Base-by-base conservation (phyloP, 2,329 filamentous ascomycete genomes). In the Neonectria magnoliae region DNA sequence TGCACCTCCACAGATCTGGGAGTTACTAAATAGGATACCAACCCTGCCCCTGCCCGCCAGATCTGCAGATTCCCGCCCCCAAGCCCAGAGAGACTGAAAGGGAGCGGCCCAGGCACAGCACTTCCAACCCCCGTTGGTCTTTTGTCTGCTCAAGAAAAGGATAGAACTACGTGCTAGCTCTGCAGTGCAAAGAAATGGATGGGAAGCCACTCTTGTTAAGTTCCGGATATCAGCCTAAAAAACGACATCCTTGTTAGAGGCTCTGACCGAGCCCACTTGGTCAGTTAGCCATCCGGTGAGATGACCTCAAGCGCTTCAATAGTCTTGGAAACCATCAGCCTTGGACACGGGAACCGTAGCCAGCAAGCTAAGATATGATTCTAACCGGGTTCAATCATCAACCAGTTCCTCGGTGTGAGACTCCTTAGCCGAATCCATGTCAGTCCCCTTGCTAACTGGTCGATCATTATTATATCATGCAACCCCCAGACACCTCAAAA, bases 11-110 rank as follows among this genome's bases (percentile, higher is more conserved):
- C 42, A 67, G 63, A 64, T 60, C 62, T 66, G 64, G 69, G 60
- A 65, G 55, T 54, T 53, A 36, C 47, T 64, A 66, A 51, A 33
- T 51, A 4, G 58, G 57, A 54, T 18, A 25, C 31, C 42, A 53
- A 51, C 55, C 48, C 61, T 60, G 54, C 55, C 70, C 67, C 64
- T 62, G 64, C 65, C 69, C 52, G 62, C 52, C 61, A 61, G 69
- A 66, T 69, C 70, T 73, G 71, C 67, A 73, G 60, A 62, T 58
- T 71, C 60, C 71, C 71, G 65, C 54, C 53, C 51, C 45, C n/a
- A 58, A 41, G 27, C 29, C 33, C 57, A 48, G 7, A 27, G 51
- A 53, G 63, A 61, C 59, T 45, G 41, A 29, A 44, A 60, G 62
- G 31, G 38, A 61, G 57, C 22, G 51, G 38, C 62, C 36, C 25